These are phyloP conservation scores for Saraca asoca DNA, from an alignment of 331 rosid species.

Conservation along the genomic window DNA sequence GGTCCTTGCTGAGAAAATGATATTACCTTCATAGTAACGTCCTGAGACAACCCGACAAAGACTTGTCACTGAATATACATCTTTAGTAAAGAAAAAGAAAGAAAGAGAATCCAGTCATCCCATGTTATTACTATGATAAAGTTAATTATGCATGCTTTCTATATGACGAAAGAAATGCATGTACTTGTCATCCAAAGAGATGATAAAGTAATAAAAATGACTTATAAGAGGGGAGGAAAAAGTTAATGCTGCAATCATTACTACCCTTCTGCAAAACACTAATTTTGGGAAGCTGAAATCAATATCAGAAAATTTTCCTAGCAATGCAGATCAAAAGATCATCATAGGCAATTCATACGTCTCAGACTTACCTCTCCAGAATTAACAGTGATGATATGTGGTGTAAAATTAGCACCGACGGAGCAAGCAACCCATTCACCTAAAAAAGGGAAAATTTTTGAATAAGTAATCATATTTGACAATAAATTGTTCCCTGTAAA, in stretches of 20 bases:
- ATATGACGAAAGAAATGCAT: too few species aligned
- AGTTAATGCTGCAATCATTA: too few species aligned
- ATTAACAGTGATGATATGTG: conserved; percentile 63
- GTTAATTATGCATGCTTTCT: too few species aligned
- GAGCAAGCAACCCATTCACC: conserved; percentile 78
- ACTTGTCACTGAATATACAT: conserved; percentile 2
- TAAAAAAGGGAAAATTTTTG: conserved; percentile 16
- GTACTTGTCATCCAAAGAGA: too few species aligned
- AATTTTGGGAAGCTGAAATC: too few species aligned
- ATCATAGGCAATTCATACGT: neutral
- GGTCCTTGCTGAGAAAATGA: conserved; percentile 99
- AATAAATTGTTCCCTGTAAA: too few species aligned
- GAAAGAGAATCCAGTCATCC: conserved; percentile 6
- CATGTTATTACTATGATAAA: neutral
- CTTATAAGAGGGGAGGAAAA: too few species aligned
- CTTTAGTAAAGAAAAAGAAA: conserved; percentile 13
- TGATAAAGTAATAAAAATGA: too few species aligned
- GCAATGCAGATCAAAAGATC: neutral
- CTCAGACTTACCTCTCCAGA: conserved; percentile 54
- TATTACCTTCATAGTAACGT: conserved; percentile 94
- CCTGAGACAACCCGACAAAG: conserved; percentile 55
- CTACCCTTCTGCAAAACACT: too few species aligned
- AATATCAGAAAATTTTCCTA: too few species aligned
- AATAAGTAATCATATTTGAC: too few species aligned
- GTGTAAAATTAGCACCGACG: conserved; percentile 60